Percentiles rank a stretch among this genome's conserved stretches.
These are phyloP conservation scores for Picea sitchensis DNA, from an alignment of 75 land plant species.

Conservation along the genomic window DNA sequence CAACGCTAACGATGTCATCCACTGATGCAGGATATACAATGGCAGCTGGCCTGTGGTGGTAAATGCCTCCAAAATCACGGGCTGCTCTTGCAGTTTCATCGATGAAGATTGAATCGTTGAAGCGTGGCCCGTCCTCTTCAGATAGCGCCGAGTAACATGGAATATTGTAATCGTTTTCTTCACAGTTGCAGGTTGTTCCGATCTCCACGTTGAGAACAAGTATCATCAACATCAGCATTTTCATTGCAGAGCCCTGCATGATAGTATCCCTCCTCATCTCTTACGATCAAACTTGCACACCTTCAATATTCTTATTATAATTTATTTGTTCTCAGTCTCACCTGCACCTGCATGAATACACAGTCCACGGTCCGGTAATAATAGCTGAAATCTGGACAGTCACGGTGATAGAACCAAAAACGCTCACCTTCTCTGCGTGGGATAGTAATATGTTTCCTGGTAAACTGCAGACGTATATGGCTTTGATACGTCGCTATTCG, in stretches of 20 bases:
- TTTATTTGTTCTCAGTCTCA: too few species aligned
- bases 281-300: too few species aligned
- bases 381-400: too few species aligned
- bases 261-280: neutral
- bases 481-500: too few species aligned
- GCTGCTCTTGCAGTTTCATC: conserved; percentile 5
- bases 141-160: neutral
- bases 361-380: too few species aligned
- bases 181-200: neutral
- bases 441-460: too few species aligned
- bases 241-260: neutral
- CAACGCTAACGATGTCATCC: conserved; percentile 21
- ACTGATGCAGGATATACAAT: conserved; percentile 28
- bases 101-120: neutral
- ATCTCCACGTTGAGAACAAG: neutral
- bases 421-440: too few species aligned
- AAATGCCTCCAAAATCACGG: conserved; percentile 22
- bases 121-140: neutral
- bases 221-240: neutral
- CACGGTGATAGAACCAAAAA: too few species aligned
- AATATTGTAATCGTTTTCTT: neutral
- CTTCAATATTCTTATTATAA: too few species aligned
- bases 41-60: conserved; percentile 22
- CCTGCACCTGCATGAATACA: too few species aligned
- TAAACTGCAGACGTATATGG: too few species aligned